phyloP scores from a whole-genome alignment of 2,329 filamentous ascomycete genomes.

The Colletotrichum caudatum region DNA sequence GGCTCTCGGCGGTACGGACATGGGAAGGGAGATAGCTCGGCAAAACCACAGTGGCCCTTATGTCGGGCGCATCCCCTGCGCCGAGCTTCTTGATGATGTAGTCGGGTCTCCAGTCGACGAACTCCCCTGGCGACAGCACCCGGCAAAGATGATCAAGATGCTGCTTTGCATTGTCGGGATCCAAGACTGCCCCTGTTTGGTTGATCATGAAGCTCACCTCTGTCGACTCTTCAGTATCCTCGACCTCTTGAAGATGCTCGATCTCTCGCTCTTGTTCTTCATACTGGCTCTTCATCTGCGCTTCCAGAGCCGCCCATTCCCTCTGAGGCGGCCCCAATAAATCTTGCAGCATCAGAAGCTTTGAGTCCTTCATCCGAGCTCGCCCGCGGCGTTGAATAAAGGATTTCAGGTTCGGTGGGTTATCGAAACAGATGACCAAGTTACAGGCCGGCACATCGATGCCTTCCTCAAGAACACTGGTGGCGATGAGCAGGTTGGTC shows the following conservation, averaged over 20 bases:
- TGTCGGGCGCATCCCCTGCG: conserved; percentile 45
- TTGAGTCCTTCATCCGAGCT: conserved; percentile 63
- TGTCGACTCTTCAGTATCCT: conserved; percentile 53
- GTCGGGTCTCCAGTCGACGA: conserved; percentile 74
- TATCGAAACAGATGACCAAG: conserved; percentile 69
- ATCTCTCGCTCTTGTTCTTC: conserved; percentile 70
- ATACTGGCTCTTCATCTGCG: conserved; percentile 78
- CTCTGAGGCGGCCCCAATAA: conserved; percentile 45
- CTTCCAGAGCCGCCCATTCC: conserved; percentile 76
- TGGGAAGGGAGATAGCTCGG: conserved; percentile 76
- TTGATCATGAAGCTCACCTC: conserved; percentile 53
- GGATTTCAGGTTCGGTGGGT: conserved; percentile 62
- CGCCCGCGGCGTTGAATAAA: conserved; percentile 70
- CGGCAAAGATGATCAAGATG: conserved; percentile 88
- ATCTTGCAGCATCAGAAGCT: conserved; percentile 61
- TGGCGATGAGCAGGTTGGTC: conserved; percentile 71
- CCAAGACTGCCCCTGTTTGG: conserved; percentile 72
- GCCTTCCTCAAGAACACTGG: conserved; percentile 75
- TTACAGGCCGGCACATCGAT: conserved; percentile 76
- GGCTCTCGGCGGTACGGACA: conserved; percentile 67
- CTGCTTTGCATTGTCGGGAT: conserved; percentile 77
- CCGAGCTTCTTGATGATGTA: conserved; percentile 67
- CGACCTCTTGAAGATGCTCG: conserved; percentile 58
- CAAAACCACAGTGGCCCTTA: conserved; percentile 74
- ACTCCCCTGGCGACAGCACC: conserved; percentile 67